Evolutionary conservation across 129 eudicot species (phyloP).

Genomic region (Erigeron canadensis): DNA sequence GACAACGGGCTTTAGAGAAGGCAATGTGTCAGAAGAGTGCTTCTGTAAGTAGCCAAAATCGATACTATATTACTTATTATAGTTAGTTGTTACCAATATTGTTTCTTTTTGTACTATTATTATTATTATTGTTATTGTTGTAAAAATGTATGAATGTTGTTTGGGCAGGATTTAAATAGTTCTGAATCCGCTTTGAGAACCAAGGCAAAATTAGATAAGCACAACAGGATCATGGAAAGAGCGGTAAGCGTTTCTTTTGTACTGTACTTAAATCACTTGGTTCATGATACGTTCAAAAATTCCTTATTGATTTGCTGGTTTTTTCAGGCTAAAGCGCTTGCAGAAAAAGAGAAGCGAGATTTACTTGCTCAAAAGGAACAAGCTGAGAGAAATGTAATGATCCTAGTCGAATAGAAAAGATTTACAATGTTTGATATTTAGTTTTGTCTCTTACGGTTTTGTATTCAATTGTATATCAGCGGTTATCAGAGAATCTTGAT

Average conservation of each 20-base stretch:
- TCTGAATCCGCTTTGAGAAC: slow-evolving; percentile 67
- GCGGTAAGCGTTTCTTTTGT: slow-evolving; percentile 47
- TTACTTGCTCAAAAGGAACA: slow-evolving; percentile 84
- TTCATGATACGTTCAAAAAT: neutral
- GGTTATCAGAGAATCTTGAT: slow-evolving; percentile 75
- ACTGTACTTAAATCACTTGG: neutral
- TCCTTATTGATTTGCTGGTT: slow-evolving; percentile 23
- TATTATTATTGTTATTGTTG: neutral
- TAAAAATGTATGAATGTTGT: slow-evolving; percentile 4
- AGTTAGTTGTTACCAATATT: neutral
- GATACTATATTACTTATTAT: slow-evolving; percentile 27
- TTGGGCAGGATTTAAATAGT: slow-evolving; percentile 60
- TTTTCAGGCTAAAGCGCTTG: slow-evolving; percentile 90
- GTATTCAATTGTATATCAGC: slow-evolving; percentile 49
- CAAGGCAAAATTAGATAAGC: slow-evolving; percentile 81
- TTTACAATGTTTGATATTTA: slow-evolving; percentile 8
- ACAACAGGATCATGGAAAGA: slow-evolving; percentile 82
- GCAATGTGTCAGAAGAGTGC: slow-evolving; percentile 59
- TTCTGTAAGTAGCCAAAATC: slow-evolving; percentile 43
- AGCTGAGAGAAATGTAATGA: slow-evolving; percentile 84
- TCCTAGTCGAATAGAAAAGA: neutral
- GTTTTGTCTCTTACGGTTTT: slow-evolving; percentile 10
- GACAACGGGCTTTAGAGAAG: slow-evolving; percentile 94
- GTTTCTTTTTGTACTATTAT: slow-evolving; percentile 6
- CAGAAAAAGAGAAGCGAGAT: slow-evolving; percentile 93